Conservation (phyloP, 306 rosid genomes). For the Cucumis sativus region Cucumber_9930_V3 NC_026655.2:803001-803500, state of each 20-base stretch:
- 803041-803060: not conserved
- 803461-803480: not conserved
- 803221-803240: not conserved
- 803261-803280: not conserved
- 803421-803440: not conserved
- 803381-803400: not conserved
- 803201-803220: not conserved
- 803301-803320: not conserved
- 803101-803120: constrained; percentile 32
- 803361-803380: not conserved
- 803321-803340: not conserved
- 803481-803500: not conserved
- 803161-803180: constrained; percentile 50
- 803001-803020: not conserved
- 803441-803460: not conserved
- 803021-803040: not conserved
- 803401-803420: not conserved
- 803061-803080: not conserved
- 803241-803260: not conserved
- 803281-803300: not conserved
- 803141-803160: constrained; percentile 65
- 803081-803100: not conserved
- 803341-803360: not conserved
- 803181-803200: constrained; percentile 44
- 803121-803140: constrained; percentile 69